Base-by-base conservation (phyloP, 495 filamentous ascomycete species). In the Rostrohypoxylon terebratum region DNA sequence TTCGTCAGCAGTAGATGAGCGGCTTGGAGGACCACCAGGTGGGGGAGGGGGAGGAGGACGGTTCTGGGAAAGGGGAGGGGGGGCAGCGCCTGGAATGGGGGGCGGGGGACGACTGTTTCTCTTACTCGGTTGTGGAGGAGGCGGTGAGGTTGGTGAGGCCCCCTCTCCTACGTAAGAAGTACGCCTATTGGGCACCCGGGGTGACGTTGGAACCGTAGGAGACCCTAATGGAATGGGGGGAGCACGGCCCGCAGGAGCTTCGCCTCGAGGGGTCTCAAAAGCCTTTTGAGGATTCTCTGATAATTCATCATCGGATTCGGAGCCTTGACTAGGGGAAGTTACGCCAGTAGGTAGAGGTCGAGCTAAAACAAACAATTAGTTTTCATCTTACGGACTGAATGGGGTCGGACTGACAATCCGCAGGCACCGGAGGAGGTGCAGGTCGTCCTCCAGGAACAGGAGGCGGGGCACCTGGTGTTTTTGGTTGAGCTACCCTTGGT, bases 301-400 rank as follows among this genome's bases (percentile, higher is more conserved):
- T 80, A 97, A 83, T 76, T 99, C 96, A 80, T 98, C 96, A 80
- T 97, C 96, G 9, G 95, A 97, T 75, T 91, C 93, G 6, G 94
- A 96, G 25, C 94, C 95, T 64, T 89, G 85, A 69, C 90, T 94
- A 33, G 87, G 90, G 45, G 93, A 92, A 55, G 83, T 81, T 50
- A 86, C 78, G 60, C 81, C 81, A 45, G 85, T 80, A 67, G 83
- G 76, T 25, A 84, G 86, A 71, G 89, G 86, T 67, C 89, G 90
- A 59, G 87, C 90, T 93, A 75, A 53, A 63, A 55, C 0, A 61
- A 82, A 50, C 61, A 79, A 73, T 82, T 72, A 84, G 74, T 59
- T 62, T 73, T 48, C 59, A 18, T 63, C 75, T 47, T 74, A 64
- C 63, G 55, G 38, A 72, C 10, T 38, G 33, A 20, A 44, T 44